Base-by-base conservation (phyloP, 495 filamentous ascomycete species). In the Penicillium macrosclerotiorum region DNA sequence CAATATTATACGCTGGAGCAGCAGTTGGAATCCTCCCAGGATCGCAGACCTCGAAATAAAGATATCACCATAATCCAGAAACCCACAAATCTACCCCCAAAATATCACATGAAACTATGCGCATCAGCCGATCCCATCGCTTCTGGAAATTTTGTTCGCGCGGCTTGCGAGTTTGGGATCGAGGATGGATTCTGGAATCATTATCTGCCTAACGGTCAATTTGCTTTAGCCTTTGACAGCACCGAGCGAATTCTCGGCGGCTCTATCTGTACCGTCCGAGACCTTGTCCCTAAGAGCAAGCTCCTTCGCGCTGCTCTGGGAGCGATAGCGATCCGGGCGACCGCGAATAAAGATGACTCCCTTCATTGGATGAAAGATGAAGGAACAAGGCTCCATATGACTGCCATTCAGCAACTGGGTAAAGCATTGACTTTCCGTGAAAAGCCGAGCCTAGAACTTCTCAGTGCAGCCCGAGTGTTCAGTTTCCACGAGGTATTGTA, bases 401-500 rank as follows among this genome's bases (percentile, higher is more conserved):
- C 13, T 16, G 30, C 47, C 16, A 29, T 49, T 14, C 31, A 37
- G 17, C 29, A 49, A 27, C 24, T 36, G 24, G 36, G 31, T 11
- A 30, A 23, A 31, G 7, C 18, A 8, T 22, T 49, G 22, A 17
- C 22, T n/a, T n/a, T 18, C 5, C 12, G 12, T 19, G 11, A 18
- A 11, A 35, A 17, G 8, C 18, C 30, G 7, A 9, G 7, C 4
- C 30, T 49, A 11, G 47, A 42, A 20, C 4, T 38, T 12, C 38
- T 49, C 13, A 32, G 47, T 8, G 19, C 39, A 1, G 34, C 47
- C 4, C 47, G 47, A 30, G 6, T 49, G 3, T 37, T 49, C n/a
- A 49, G 31, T 24, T 49, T 49, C 24, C 37, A 49, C 11, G 38
- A 49, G 39, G 47, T 49, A 49, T 19, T 22, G 12, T 19, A 34